These are phyloP conservation scores for Globisporangium acanthophoron DNA, from an alignment of 352 stramenopile genomes.

Conservation along the genomic window DNA sequence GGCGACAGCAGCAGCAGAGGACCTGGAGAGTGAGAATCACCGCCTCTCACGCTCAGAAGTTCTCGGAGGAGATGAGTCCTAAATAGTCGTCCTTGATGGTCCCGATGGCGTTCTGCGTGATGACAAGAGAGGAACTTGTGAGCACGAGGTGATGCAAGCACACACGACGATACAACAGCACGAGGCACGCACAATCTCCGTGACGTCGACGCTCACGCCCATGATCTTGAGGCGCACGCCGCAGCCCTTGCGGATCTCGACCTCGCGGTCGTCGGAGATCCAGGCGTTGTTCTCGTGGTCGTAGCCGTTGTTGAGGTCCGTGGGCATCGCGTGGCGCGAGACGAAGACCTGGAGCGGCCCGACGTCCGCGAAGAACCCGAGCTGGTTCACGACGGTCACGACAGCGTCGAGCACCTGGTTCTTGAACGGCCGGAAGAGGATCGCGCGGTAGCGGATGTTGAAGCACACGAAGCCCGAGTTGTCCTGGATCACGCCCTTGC, in stretches of 20 bases:
- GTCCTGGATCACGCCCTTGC: conserved; percentile 96
- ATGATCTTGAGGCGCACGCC: conserved; percentile 96
- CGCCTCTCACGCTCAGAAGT: conserved; percentile 28
- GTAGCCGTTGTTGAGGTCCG: conserved; percentile 94
- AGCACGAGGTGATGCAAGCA: not conserved
- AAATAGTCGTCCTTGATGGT: conserved; percentile 99
- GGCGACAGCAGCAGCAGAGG: too few relatives aligned
- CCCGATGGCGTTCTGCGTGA: conserved; percentile 89
- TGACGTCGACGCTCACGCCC: conserved; percentile 95
- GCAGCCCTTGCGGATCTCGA: conserved; percentile 95
- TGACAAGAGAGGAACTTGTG: conserved; percentile 10
- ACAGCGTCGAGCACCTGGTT: conserved; percentile 97
- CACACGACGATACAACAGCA: not conserved
- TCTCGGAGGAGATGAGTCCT: conserved; percentile 91
- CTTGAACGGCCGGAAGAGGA: conserved; percentile 96
- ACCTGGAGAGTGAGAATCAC: too few relatives aligned
- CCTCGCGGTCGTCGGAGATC: conserved; percentile 96
- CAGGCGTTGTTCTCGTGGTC: conserved; percentile 96
- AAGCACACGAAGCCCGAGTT: conserved; percentile 96
- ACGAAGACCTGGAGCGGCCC: conserved; percentile 97
- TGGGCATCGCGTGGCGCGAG: conserved; percentile 93
- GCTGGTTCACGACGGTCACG: conserved; percentile 94
- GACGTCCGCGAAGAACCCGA: conserved; percentile 96
- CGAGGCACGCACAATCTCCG: conserved; percentile 79
- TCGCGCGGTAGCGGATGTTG: conserved; percentile 94